Conservation (phyloP, 2,329 filamentous ascomycete genomes). For the Paraphaeosphaeria minitans region DNA sequence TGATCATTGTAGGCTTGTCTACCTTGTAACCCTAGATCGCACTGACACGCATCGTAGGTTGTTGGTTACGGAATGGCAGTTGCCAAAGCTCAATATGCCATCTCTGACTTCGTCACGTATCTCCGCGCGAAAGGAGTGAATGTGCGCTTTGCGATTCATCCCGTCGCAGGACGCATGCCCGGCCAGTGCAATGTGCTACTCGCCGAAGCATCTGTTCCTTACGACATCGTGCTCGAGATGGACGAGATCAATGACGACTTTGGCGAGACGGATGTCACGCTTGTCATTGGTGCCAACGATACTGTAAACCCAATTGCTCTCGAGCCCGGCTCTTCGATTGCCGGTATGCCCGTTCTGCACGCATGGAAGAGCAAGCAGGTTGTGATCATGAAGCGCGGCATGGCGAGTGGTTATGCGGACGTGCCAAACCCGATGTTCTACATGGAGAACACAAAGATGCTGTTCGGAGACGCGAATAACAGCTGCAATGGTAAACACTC, state of each 20-base stretch:
- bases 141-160: slow-evolving; percentile 88
- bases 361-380: slow-evolving; percentile 95
- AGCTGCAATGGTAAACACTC: slow-evolving; percentile 68
- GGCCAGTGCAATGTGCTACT: slow-evolving; percentile 91
- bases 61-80: slow-evolving; percentile 96
- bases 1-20: slow-evolving; percentile 69
- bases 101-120: slow-evolving; percentile 77
- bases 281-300: slow-evolving; percentile 91
- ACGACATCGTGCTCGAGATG: slow-evolving; percentile 93
- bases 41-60: slow-evolving; percentile 46
- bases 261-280: slow-evolving; percentile 78
- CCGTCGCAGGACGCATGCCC: slow-evolving; percentile 89
- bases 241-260: slow-evolving; percentile 97
- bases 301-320: slow-evolving; percentile 90
- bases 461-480: slow-evolving; percentile 87
- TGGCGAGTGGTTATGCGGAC: slow-evolving; percentile 89
- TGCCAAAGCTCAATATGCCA: slow-evolving; percentile 89
- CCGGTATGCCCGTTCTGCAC: slow-evolving; percentile 90
- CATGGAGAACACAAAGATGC: slow-evolving; percentile 87
- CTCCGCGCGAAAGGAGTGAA: slow-evolving; percentile 77
- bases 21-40: too few relatives aligned
- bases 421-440: slow-evolving; percentile 94
- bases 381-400: slow-evolving; percentile 89
- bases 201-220: slow-evolving; percentile 85
- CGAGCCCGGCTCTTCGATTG: slow-evolving; percentile 81